These are phyloP conservation scores for Sinapis alba DNA, from an alignment of 441 rosid species.

Conservation along the genomic window DNA sequence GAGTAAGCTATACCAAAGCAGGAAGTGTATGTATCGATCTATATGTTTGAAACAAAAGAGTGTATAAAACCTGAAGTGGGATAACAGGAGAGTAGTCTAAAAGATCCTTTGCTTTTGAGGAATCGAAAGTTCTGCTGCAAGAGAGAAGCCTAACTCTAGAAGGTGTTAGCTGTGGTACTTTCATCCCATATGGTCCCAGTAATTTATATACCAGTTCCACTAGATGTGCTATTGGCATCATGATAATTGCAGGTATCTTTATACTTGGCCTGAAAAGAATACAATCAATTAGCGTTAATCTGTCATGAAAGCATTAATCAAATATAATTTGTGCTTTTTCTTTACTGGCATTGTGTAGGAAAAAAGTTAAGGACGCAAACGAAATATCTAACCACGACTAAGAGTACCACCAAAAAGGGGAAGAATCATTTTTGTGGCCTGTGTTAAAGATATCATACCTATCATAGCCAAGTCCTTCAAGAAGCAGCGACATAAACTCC, in stretches of 20 bases:
- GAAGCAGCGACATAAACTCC: conserved; percentile 76
- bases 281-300: background rate
- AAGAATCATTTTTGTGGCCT: background rate
- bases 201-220: conserved; percentile 70
- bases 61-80: conserved; percentile 69
- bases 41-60: conserved; percentile 17
- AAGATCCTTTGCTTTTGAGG: conserved; percentile 77
- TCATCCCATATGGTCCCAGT: conserved; percentile 88
- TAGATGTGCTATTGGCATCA: conserved; percentile 88
- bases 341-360: background rate
- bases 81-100: conserved; percentile 81
- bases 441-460: conserved; percentile 47
- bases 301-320: background rate
- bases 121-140: conserved; percentile 75
- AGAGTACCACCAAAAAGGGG: background rate
- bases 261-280: conserved; percentile 74
- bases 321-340: background rate
- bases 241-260: conserved; percentile 70
- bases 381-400: background rate
- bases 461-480: conserved; percentile 92
- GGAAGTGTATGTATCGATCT: conserved; percentile 4
- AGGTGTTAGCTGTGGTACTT: conserved; percentile 89
- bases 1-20: conserved; percentile 11
- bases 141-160: conserved; percentile 90
- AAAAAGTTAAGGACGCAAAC: background rate